phyloP scores from a whole-genome alignment of 2,329 filamentous ascomycete species.

The Alternaria sp. region DNA sequence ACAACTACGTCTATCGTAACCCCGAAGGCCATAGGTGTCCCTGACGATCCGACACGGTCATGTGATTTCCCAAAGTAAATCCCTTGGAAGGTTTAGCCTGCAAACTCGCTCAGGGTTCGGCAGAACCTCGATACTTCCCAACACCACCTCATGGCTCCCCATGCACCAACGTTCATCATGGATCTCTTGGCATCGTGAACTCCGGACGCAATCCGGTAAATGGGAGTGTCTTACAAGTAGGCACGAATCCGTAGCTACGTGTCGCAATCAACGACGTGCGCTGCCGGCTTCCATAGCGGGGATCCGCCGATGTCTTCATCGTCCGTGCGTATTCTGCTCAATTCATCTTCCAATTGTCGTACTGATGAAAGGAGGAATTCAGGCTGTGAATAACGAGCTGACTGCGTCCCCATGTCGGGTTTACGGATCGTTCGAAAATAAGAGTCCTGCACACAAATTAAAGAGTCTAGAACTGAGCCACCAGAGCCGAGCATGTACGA shows the following conservation, averaged over 20 bases:
- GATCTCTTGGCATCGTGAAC: slow-evolving; percentile 14
- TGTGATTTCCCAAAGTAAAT: slow-evolving; percentile 9
- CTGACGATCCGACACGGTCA: slow-evolving; percentile 9
- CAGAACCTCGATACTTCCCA: neutral
- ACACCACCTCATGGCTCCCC: slow-evolving; percentile 35
- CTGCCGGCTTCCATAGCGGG: slow-evolving; percentile 29
- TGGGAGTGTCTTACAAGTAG: slow-evolving; percentile 29
- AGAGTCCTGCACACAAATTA: slow-evolving; percentile 9
- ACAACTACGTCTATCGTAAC: neutral
- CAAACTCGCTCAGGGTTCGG: slow-evolving; percentile 10
- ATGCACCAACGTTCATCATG: slow-evolving; percentile 22
- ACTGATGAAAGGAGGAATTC: slow-evolving; percentile 12
- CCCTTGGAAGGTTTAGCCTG: slow-evolving; percentile 1
- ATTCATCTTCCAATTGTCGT: slow-evolving; percentile 25
- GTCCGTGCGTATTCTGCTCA: slow-evolving; percentile 34
- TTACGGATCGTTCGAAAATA: neutral
- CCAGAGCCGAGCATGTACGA: neutral
- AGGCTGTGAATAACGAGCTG: slow-evolving; percentile 4
- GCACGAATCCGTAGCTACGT: slow-evolving; percentile 23
- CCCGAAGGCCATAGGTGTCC: neutral
- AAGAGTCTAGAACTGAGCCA: slow-evolving; percentile 8
- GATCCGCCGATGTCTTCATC: slow-evolving; percentile 23
- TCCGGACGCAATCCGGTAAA: slow-evolving; percentile 32
- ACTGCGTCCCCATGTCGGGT: slow-evolving; percentile 11
- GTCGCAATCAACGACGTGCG: slow-evolving; percentile 31